Conservation (phyloP, 495 filamentous ascomycete species). For the Cercophora newfieldiana region DNA sequence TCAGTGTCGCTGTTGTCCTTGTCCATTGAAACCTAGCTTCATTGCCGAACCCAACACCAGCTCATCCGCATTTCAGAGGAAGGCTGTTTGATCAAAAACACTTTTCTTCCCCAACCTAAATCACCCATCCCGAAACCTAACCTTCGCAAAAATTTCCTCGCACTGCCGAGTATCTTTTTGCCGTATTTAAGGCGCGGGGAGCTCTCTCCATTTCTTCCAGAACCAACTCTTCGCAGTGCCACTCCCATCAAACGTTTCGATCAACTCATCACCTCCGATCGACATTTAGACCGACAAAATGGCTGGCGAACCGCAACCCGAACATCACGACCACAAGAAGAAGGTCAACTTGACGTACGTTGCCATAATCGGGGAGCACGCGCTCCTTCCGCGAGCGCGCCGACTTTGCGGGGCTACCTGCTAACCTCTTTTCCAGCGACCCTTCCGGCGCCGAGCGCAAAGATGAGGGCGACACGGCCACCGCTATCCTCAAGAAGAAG, state of each 20-base stretch:
- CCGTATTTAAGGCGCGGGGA: conserved; percentile 7
- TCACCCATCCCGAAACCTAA: conserved; percentile 14
- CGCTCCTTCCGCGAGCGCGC: neutral
- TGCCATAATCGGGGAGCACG: neutral
- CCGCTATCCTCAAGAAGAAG: conserved; percentile 99
- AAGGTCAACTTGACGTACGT: conserved; percentile 91
- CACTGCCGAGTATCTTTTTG: neutral
- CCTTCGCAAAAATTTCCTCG: neutral
- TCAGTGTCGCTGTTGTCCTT: conserved; percentile 25
- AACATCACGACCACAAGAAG: conserved; percentile 80
- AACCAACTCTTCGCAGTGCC: conserved; percentile 3
- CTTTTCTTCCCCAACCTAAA: conserved; percentile 14
- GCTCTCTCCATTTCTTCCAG: conserved; percentile 1
- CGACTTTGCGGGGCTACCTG: conserved; percentile 6
- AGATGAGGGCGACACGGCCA: conserved; percentile 88
- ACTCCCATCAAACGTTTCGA: conserved; percentile 18
- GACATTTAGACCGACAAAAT: conserved; percentile 30
- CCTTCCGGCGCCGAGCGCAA: conserved; percentile 84
- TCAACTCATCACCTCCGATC: conserved; percentile 9
- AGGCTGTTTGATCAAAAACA: conserved; percentile 6
- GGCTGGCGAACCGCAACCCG: conserved; percentile 38
- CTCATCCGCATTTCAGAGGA: conserved; percentile 13
- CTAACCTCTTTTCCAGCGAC: conserved; percentile 62
- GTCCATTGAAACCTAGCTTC: conserved; percentile 21
- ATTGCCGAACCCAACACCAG: conserved; percentile 9